Evolutionary conservation across 1,139 yeast genomes (phyloP), one percentile per base, ranked within the genome.

Genomic region (Geotrichum histeridarum): DNA sequence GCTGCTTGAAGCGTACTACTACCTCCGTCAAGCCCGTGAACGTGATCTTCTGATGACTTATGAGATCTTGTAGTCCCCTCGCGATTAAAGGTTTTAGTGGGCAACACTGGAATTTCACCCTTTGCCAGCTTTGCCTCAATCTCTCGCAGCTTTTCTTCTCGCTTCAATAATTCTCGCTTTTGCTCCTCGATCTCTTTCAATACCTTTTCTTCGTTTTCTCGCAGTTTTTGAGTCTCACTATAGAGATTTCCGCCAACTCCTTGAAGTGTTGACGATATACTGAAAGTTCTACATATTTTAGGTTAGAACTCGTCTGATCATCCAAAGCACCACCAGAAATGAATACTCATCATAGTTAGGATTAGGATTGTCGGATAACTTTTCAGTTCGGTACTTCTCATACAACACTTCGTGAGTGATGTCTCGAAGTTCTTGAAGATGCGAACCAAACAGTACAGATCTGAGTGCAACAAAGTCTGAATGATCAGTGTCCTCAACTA

Each of bases 351-450:
- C 55, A 44, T 31, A 54, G 39, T 41, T 43, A 33, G 39, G 54
- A 60, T 22, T 57, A 9, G 54, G 61, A 22, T 59, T 56, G 32
- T 59, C 62, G 8, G 86, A 85, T 61, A 91, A 79, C 49, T 94
- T 84, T 66, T 87, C 95, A 4, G 98, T 88, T 74, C 99, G 84
- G 72, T 93, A 93, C 59, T 85, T 83, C 70, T 93, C 99, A 69
- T 93, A 93, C 60, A 91, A 76, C 64, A 87, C 82, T 67, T 90
- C 96, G 67, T 90, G 96, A 22, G 98, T 93, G 67, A 84, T 81
- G 66, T 93, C 98, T 70, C 91, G 88, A 70, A 93, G 80, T 68
- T 93, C 99, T 67, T 87, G 91, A 64, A 93, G 77, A 69, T 93
- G 99, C n/a, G 96, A 83, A 48, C 95, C 93, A 64, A 93, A 79